phyloP scores from a whole-genome alignment of 1,284 basidiomycete species.

The Rhodotorula sp. region DNA sequence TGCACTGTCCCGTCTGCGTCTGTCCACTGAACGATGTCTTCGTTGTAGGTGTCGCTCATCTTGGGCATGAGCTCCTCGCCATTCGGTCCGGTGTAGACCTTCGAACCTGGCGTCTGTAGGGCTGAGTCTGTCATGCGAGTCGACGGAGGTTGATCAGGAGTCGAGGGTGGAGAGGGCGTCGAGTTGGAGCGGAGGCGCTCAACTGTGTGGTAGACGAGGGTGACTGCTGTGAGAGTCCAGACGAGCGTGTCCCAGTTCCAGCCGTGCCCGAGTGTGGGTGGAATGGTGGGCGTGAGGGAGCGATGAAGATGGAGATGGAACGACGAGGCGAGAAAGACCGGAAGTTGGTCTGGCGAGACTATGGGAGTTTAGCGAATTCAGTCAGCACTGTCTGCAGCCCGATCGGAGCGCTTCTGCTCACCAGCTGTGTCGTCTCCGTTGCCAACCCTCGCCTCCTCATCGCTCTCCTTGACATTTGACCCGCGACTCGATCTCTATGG shows the following conservation, averaged over 20 bases:
- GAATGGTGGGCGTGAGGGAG: not conserved
- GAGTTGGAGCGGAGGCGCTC: not conserved
- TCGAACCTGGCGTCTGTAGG: not conserved
- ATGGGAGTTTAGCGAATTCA: too few relatives aligned
- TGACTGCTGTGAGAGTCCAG: too few relatives aligned
- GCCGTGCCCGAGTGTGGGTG: too few relatives aligned
- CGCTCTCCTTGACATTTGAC: too few relatives aligned
- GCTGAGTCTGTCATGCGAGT: not conserved
- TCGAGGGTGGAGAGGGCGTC: not conserved
- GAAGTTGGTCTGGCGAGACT: too few relatives aligned
- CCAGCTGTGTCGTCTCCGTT: too few relatives aligned
- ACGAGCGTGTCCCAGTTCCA: too few relatives aligned
- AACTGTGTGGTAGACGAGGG: too few relatives aligned
- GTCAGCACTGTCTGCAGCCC: too few relatives aligned
- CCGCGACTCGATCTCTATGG: not conserved
- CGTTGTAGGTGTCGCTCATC: conserved; percentile 17
- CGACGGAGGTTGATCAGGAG: not conserved
- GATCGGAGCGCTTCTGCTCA: too few relatives aligned
- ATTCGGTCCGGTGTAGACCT: not conserved
- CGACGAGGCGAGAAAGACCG: too few relatives aligned
- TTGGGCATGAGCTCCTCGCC: not conserved
- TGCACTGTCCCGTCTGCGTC: not conserved
- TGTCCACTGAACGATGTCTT: conserved; percentile 27
- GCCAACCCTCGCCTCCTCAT: too few relatives aligned
- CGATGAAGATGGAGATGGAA: not conserved